A percentile compares a stretch with the other conserved stretches of the same genome.
phyloP scores from a whole-genome alignment of 257 asterid genomes.

The Thymus mandschuricus region DNA sequence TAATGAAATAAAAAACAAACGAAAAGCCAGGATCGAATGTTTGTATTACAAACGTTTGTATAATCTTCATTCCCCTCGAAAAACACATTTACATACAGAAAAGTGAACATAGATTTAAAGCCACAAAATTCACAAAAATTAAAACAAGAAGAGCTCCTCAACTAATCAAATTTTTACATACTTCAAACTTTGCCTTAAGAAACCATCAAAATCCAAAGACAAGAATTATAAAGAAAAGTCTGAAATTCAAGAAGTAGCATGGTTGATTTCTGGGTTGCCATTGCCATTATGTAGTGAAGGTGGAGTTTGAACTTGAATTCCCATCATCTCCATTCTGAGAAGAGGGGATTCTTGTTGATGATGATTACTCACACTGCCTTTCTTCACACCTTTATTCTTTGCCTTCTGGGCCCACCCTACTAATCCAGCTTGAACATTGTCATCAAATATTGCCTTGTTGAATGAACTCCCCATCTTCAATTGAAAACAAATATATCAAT shows the following conservation, averaged over 20 bases:
- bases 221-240: not conserved
- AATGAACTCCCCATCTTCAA: slow-evolving; percentile 74
- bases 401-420: slow-evolving; percentile 69
- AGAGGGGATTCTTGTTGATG: slow-evolving; percentile 34
- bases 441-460: slow-evolving; percentile 60
- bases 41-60: no score
- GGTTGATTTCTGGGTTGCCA: slow-evolving; percentile 22
- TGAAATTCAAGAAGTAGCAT: not conserved
- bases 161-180: not conserved
- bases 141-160: not conserved
- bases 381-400: slow-evolving; percentile 38
- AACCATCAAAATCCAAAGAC: not conserved
- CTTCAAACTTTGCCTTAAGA: no score
- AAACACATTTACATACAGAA: not conserved
- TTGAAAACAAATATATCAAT: not conserved
- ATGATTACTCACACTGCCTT: slow-evolving; percentile 27
- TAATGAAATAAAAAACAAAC: no score
- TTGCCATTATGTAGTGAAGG: slow-evolving; percentile 32
- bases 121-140: not conserved
- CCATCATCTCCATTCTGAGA: slow-evolving; percentile 27
- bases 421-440: slow-evolving; percentile 53
- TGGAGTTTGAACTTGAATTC: slow-evolving; percentile 27
- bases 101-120: not conserved
- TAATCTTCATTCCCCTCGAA: not conserved
- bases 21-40: no score